Evolutionary conservation across 345 rosid species (phyloP), one percentile per base, ranked within the genome.

Genomic region (Fremontodendron californicum): DNA sequence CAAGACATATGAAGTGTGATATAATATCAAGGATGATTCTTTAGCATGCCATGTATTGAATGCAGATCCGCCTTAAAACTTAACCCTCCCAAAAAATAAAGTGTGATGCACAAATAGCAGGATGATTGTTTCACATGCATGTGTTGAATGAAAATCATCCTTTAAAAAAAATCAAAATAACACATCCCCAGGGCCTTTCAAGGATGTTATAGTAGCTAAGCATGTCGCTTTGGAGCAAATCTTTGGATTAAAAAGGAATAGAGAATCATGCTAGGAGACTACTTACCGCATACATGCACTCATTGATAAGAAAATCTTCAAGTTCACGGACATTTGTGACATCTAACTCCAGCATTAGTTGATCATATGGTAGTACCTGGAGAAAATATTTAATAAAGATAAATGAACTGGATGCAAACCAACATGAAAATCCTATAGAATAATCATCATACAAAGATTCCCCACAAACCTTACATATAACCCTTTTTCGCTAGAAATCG

Each of bases 241-340:
- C 70, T 60, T 21, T 37, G 37, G n/a, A 55, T n/a, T 29, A 62
- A 8, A 73, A 60, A 39, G 31, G 19, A 65, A 72, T 27, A 60
- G 46, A 52, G 52, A 42, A 74, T 63, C 19, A 63, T 35, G 33
- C 71, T 67, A 11, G 49, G 76, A 79, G 77, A 71, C 57, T 31
- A 88, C 99, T 43, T 87, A 93, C 99, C 85, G 83, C 90, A 75
- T 92, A 96, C 97, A 96, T 93, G 85, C 99, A 92, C 78, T 91
- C 99, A 48, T 95, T 93, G 77, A 93, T 96, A 57, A 96, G 97
- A 87, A 96, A 96, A 87, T 96, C 98, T 82, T 96, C 98, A 74
- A 96, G 99, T 77, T 93, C 94, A 75, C 98, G 96, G 18, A 93
- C 94, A 91, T 96, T 96, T 71, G 87, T 72, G 71, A 93, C 91